A percentile compares a stretch with the other conserved stretches of the same genome.
Conservation (phyloP, 1,284 basidiomycete species). For the Cutaneotrichosporon arboriforme region DNA sequence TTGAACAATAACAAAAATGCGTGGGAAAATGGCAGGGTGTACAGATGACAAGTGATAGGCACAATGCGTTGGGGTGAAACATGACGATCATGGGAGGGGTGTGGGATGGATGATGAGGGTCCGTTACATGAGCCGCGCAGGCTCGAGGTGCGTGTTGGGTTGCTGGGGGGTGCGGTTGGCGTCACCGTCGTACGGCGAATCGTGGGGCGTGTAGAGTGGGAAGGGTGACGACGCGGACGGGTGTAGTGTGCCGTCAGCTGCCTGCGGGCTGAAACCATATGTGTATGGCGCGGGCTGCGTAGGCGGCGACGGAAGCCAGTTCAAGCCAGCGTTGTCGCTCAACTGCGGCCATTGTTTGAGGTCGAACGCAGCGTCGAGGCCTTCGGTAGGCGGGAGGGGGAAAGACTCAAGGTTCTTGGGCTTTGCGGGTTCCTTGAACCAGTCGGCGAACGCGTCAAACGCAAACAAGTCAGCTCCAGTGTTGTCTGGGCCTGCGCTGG, state of each 20-base stretch:
- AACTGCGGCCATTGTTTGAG: background rate
- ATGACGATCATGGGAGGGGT: background rate
- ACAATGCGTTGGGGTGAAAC: background rate
- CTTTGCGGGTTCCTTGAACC: background rate
- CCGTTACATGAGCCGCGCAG: background rate
- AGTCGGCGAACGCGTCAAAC: background rate
- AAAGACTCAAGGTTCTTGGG: background rate
- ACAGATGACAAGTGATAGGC: constrained; percentile 2
- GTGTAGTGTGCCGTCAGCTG: background rate
- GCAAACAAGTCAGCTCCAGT: background rate
- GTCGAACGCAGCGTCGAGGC: background rate
- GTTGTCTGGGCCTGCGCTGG: background rate
- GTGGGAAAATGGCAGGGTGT: constrained; percentile 1
- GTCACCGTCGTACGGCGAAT: background rate
- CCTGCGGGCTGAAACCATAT: constrained; percentile 1
- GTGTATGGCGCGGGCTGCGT: constrained; percentile 2
- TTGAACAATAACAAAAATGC: too few relatives aligned
- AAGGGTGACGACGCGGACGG: background rate
- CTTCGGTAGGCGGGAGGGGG: background rate
- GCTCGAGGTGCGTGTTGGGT: background rate
- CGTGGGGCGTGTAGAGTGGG: background rate
- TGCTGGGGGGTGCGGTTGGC: background rate
- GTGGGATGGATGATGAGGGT: background rate
- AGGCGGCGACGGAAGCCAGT: background rate
- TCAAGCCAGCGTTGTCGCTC: background rate